Evolutionary conservation across 164 flowering plant genomes (phyloP).

Genomic region (Stephania japonica): DNA sequence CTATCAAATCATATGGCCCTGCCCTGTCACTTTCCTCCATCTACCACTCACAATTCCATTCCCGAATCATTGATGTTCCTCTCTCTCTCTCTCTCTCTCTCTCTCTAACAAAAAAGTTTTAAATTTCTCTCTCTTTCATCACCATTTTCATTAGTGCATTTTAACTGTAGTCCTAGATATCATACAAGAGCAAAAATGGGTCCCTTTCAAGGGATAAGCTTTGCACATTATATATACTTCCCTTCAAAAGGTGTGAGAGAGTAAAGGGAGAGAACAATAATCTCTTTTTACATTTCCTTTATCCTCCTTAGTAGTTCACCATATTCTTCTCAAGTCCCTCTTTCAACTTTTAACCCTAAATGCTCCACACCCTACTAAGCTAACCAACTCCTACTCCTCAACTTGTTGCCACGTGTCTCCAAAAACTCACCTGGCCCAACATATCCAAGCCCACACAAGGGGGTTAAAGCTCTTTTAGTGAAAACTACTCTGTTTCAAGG

Average conservation of each 20-base stretch:
- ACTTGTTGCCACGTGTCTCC: background rate
- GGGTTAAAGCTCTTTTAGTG: no score
- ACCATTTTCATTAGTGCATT: slow-evolving; percentile 12
- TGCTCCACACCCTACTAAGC: background rate
- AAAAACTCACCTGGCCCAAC: background rate
- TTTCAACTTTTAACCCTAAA: background rate
- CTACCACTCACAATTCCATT: slow-evolving; percentile 7
- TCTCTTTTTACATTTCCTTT: background rate
- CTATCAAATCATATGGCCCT: background rate
- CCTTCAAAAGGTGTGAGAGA: background rate
- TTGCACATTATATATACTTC: background rate
- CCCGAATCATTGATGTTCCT: slow-evolving; percentile 13
- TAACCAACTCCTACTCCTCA: background rate
- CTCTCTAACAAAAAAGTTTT: no score
- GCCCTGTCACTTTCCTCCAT: background rate
- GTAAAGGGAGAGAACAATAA: background rate
- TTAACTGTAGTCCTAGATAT: slow-evolving; percentile 17
- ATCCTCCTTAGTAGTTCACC: background rate
- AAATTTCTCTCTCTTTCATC: background rate
- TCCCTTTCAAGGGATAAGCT: slow-evolving; percentile 23
- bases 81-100: background rate
- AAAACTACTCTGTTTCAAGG: no score
- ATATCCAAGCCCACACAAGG: no score
- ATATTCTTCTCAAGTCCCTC: background rate
- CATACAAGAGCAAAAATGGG: background rate